Conservation (phyloP, 352 stramenopile species). For the Phytophthora citrophthora region DNA sequence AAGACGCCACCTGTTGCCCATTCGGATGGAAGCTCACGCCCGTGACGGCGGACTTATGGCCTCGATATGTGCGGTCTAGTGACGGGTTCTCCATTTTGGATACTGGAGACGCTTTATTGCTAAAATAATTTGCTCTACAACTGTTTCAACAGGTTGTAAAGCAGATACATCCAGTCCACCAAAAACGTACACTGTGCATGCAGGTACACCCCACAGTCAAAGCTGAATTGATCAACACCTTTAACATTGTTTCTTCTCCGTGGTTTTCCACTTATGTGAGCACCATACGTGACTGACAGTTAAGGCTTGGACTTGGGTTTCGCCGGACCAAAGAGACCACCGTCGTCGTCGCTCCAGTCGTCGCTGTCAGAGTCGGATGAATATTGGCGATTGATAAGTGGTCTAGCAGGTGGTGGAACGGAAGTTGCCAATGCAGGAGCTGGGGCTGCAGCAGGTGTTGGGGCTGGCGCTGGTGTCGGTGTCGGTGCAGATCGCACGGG, state of each 20-base stretch:
- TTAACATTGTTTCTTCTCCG: too few species aligned
- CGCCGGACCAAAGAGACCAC: too few species aligned
- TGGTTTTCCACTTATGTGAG: too few species aligned
- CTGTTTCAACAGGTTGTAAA: too few species aligned
- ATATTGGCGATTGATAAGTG: constrained; percentile 52
- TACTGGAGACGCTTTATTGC: too few species aligned
- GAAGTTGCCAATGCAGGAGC: not conserved
- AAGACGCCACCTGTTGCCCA: constrained; percentile 88
- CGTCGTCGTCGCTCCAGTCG: constrained; percentile 11
- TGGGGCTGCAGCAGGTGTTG: not conserved
- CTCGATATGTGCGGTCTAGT: constrained; percentile 89
- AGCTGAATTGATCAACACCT: too few species aligned
- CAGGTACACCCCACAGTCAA: too few species aligned
- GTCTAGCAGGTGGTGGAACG: constrained; percentile 29
- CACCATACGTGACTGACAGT: too few species aligned
- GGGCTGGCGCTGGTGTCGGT: constrained; percentile 4
- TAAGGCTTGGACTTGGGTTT: too few species aligned
- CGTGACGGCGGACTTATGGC: constrained; percentile 81
- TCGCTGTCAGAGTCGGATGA: constrained; percentile 48
- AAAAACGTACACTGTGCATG: too few species aligned
- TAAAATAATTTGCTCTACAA: too few species aligned
- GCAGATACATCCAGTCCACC: too few species aligned
- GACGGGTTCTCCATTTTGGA: constrained; percentile 63
- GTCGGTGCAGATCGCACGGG: constrained; percentile 22
- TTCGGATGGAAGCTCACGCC: constrained; percentile 86